Percentiles rank a stretch among this genome's conserved stretches.
phyloP scores from a whole-genome alignment of 1,139 yeast species.

The Candida smagusa region DNA sequence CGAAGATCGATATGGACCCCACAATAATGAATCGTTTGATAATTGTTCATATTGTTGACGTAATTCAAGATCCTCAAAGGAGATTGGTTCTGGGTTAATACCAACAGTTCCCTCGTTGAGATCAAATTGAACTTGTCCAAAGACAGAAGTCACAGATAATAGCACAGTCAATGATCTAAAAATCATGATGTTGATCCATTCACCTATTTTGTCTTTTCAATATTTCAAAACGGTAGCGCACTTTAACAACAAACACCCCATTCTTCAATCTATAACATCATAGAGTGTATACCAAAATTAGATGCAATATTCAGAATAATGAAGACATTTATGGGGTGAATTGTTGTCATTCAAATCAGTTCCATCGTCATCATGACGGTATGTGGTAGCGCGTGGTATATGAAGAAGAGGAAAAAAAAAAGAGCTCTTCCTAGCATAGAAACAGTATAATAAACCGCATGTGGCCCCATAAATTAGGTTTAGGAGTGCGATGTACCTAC shows the following conservation, averaged over 20 bases:
- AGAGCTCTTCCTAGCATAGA: too few species aligned
- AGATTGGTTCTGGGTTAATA: background rate
- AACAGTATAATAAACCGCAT: slow-evolving; percentile 5
- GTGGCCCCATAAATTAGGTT: slow-evolving; percentile 23
- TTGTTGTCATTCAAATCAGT: too few species aligned
- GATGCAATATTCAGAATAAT: too few species aligned
- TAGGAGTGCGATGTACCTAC: slow-evolving; percentile 23
- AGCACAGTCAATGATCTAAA: background rate
- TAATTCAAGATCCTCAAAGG: slow-evolving; percentile 9
- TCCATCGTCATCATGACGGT: too few species aligned
- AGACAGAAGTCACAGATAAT: background rate
- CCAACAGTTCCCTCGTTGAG: slow-evolving; percentile 10
- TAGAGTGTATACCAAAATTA: background rate
- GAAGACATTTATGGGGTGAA: too few species aligned
- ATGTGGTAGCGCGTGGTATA: too few species aligned
- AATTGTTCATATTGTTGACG: slow-evolving; percentile 22
- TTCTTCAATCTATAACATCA: background rate
- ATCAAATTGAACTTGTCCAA: slow-evolving; percentile 15
- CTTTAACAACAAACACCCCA: background rate
- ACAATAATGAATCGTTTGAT: slow-evolving; percentile 41
- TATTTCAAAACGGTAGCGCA: slow-evolving; percentile 1
- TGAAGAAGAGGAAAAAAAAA: too few species aligned
- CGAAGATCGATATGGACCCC: slow-evolving; percentile 95
- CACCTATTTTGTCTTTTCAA: background rate
- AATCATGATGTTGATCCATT: background rate